Evolutionary conservation across 371 early-diverging fungal genomes (phyloP), one percentile per base, ranked within the genome.

Genomic region (Mortierella sp.): DNA sequence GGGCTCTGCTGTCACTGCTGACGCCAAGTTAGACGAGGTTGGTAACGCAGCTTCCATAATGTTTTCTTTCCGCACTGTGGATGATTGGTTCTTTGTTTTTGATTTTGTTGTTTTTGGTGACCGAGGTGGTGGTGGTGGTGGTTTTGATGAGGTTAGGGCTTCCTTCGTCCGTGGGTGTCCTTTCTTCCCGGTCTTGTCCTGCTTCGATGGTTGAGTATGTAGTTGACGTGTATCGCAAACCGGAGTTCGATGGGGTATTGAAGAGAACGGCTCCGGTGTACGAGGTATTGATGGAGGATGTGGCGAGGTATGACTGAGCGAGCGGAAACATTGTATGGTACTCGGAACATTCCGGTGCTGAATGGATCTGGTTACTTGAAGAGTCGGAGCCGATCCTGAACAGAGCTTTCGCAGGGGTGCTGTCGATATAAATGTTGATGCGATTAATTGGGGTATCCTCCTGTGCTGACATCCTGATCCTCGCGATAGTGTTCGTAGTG

Each of bases 151-250:
- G 10, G 37, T 67, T 10, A 67, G 10, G 16, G 24, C 21, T 2
- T 34, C 4, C 40, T 40, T 67, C 21, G 40, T 67, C 67, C 67
- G 67, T 9, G 34, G 21, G 10, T 40, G 67, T 2, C 0, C 5
- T 6, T 37, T 16, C 21, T 21, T 67, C 21, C 11, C 50, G 50
- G 3, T 67, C 0, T 40, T 67, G 43, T 67, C 67, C 67, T 37
- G 67, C 43, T 24, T 67, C 10, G 37, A 28, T 43, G 37, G 73
- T 26, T 77, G 71, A 1, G 78, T 55, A 53, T 74, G 74, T 14
- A 40, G 44, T n/a, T 55, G 75, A n/a, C 78, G 77, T 16, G 40
- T 50, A 61, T 73, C 77, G 11, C 67, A 67, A 40, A 44, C 16
- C n/a, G 50, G 46, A 31, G 64, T 43, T 13, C 72, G 75, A 9